These are phyloP conservation scores for Hypoxylon cercidicola DNA, from an alignment of 495 filamentous ascomycete species.

Conservation along the genomic window DNA sequence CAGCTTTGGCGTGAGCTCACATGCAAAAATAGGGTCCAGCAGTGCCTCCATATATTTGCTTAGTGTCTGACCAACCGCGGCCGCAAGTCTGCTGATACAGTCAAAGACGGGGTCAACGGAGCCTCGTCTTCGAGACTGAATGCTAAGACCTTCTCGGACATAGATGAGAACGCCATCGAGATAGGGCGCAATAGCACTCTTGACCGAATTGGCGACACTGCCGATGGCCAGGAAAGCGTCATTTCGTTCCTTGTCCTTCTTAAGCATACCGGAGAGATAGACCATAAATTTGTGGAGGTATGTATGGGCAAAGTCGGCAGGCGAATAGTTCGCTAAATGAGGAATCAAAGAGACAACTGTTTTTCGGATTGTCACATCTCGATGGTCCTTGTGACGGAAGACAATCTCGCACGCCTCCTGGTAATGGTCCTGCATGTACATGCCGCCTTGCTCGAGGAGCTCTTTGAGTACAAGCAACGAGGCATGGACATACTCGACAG, in stretches of 20 bases:
- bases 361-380: slow-evolving; percentile 84
- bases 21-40: slow-evolving; percentile 96
- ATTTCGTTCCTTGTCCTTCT: slow-evolving; percentile 92
- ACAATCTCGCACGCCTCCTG: slow-evolving; percentile 90
- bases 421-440: slow-evolving; percentile 97
- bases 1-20: slow-evolving; percentile 88
- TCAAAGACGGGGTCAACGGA: slow-evolving; percentile 93
- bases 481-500: slow-evolving; percentile 87
- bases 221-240: slow-evolving; percentile 95
- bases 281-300: slow-evolving; percentile 98
- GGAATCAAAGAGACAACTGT: slow-evolving; percentile 91
- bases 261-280: slow-evolving; percentile 92
- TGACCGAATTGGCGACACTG: slow-evolving; percentile 94
- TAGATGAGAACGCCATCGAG: slow-evolving; percentile 92
- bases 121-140: slow-evolving; percentile 79
- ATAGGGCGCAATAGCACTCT: slow-evolving; percentile 92
- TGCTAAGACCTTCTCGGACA: slow-evolving; percentile 86
- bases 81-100: slow-evolving; percentile 95
- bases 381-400: slow-evolving; percentile 87
- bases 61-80: slow-evolving; percentile 93
- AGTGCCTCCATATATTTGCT: slow-evolving; percentile 98
- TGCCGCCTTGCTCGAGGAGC: slow-evolving; percentile 89
- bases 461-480: slow-evolving; percentile 92
- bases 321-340: slow-evolving; percentile 90
- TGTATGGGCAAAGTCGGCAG: slow-evolving; percentile 79